Percentiles rank a stretch among this genome's conserved stretches.
Evolutionary conservation across 2,329 filamentous ascomycete genomes (phyloP).

Genomic region (Cytospora paraplurivora): DNA sequence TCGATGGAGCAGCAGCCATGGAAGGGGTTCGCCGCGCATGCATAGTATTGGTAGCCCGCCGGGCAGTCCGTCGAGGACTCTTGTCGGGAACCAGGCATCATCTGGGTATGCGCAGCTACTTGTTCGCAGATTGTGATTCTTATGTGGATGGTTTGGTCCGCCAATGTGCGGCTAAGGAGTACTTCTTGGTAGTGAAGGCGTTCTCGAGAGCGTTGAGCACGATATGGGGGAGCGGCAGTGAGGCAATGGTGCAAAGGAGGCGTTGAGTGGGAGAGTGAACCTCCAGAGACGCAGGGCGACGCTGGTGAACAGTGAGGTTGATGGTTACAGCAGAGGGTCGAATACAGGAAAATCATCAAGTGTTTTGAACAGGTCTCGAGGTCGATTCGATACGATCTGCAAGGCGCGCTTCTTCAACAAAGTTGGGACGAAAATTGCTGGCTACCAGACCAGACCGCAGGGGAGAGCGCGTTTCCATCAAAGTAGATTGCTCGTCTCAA

Average conservation of each 20-base stretch:
- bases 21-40: constrained; percentile 42
- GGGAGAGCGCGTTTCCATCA: too few species aligned
- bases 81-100: not conserved
- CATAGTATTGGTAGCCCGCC: constrained; percentile 40
- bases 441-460: not conserved
- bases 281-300: not conserved
- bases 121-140: not conserved
- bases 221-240: not conserved
- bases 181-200: not conserved
- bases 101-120: not conserved
- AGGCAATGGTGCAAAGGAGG: not conserved
- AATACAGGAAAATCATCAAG: not conserved
- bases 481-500: not conserved
- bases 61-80: constrained; percentile 34
- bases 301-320: not conserved
- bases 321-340: not conserved
- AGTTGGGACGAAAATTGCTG: not conserved
- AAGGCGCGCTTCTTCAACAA: not conserved
- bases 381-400: not conserved
- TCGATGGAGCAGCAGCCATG: constrained; percentile 49
- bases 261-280: not conserved
- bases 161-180: not conserved
- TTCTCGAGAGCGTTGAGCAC: not conserved
- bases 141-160: not conserved
- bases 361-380: not conserved